Evolutionary conservation across 2,329 filamentous ascomycete genomes (phyloP).

Genomic region (Metarhizium anisopliae): DNA sequence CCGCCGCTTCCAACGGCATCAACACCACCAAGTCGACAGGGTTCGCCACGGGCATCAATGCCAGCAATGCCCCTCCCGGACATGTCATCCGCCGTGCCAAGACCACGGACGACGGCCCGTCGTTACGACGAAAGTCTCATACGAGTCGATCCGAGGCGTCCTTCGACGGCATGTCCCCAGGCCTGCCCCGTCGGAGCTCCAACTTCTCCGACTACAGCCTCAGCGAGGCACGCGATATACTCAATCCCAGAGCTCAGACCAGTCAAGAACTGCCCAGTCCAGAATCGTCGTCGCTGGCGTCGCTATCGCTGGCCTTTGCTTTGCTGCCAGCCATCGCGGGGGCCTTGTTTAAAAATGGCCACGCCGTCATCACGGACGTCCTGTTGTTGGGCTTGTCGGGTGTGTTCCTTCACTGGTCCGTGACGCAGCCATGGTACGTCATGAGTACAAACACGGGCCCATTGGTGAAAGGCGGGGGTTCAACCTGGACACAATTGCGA

Average conservation of each 20-base stretch:
- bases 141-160: constrained; percentile 17
- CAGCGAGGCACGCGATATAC: constrained; percentile 59
- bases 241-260: constrained; percentile 39
- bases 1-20: constrained; percentile 2
- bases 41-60: constrained; percentile 5
- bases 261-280: constrained; percentile 29
- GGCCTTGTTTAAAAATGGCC: constrained; percentile 75
- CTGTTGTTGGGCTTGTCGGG: constrained; percentile 72
- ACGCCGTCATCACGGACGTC: constrained; percentile 74
- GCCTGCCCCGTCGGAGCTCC: constrained; percentile 57
- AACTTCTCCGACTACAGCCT: constrained; percentile 69
- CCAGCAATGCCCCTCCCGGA: constrained; percentile 15
- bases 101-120: constrained; percentile 28
- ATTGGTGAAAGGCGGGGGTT: no score
- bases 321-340: constrained; percentile 81
- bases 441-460: background rate
- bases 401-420: constrained; percentile 86
- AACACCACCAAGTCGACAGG: constrained; percentile 5
- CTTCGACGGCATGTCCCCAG: constrained; percentile 13
- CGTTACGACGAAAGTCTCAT: constrained; percentile 8
- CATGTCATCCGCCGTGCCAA: constrained; percentile 32
- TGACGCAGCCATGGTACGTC: constrained; percentile 76
- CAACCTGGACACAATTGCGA: background rate
- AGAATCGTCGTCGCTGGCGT: constrained; percentile 64
- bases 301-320: constrained; percentile 72